Base-by-base conservation (phyloP, 306 rosid species). In the Medicago truncatula region DNA sequence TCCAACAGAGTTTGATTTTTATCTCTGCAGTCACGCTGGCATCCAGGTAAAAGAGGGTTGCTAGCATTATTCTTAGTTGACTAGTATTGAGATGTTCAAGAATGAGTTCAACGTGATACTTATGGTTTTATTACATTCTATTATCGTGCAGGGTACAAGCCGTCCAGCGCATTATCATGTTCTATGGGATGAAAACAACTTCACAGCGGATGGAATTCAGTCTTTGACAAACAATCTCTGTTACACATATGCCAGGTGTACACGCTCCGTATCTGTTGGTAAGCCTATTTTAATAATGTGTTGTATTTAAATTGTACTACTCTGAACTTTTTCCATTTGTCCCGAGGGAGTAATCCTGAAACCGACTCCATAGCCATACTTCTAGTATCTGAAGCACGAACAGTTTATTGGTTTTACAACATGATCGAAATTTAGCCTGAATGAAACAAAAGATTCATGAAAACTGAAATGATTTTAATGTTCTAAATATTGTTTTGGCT, bases 131-230 rank as follows among this genome's bases (percentile, higher is more conserved):
- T 81, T 41, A 59, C 40, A 46, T 77, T 49, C 54, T 15, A 53
- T 4, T 64, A 23, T 81, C 66, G 53, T 54, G 70, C 87, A 94
- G 98, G 98, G 98, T 25, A 94, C 98, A 18, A 94, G 98, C 72
- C 96, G 98, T 8, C 98, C 98, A 0, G 97, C 98, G 31, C 98
- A 94, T 83, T 94, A 94, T 84, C 98, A 94, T 74, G 98, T 94
- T 14, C 69, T 94, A 2, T 94, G 97, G 97, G 98, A 94, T 78
- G 98, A 94, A 58, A 94, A 94, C 86, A 82, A 92, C 68, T 94
- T 94, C 23, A 86, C 98, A 15, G 97, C 98, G 10, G 98, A 94
- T 76, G 96, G 85, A 9, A 80, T 94, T 72, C 98, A 94, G 73
- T 77, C 90, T 14, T 83, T 94, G 11, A 94, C 98, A 9, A 92